phyloP scores from a whole-genome alignment of 495 filamentous ascomycete genomes.

The Neurospora sp. region DNA sequence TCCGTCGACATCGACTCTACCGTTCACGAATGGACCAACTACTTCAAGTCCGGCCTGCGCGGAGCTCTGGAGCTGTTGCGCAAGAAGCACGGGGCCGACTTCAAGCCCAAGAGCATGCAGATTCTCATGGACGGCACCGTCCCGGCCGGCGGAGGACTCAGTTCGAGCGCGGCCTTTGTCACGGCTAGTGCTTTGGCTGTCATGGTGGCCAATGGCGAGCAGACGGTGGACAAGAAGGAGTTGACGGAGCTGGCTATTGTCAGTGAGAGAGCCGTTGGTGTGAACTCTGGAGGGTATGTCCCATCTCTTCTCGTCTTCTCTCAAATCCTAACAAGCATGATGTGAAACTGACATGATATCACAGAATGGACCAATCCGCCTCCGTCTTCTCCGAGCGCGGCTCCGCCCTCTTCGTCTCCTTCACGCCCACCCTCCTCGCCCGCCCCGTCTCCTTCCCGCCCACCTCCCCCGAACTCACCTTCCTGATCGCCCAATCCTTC shows the following conservation, averaged over 20 bases:
- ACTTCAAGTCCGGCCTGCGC: slow-evolving; percentile 85
- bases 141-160: slow-evolving; percentile 82
- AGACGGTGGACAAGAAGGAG: slow-evolving; percentile 74
- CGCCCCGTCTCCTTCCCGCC: slow-evolving; percentile 76
- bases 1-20: slow-evolving; percentile 72
- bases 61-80: slow-evolving; percentile 73
- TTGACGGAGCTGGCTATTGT: slow-evolving; percentile 86
- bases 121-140: slow-evolving; percentile 87
- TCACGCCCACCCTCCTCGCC: slow-evolving; percentile 68
- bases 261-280: slow-evolving; percentile 86
- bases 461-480: slow-evolving; percentile 71
- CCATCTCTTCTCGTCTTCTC: neutral
- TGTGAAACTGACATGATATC: neutral
- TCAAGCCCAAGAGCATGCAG: slow-evolving; percentile 69
- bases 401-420: slow-evolving; percentile 81
- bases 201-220: slow-evolving; percentile 75
- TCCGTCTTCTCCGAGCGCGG: slow-evolving; percentile 84
- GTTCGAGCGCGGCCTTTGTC: slow-evolving; percentile 89
- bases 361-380: slow-evolving; percentile 95
- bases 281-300: slow-evolving; percentile 85
- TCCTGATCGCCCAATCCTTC: slow-evolving; percentile 91
- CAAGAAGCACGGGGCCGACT: slow-evolving; percentile 48
- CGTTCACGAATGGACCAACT: slow-evolving; percentile 91
- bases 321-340: neutral
- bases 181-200: slow-evolving; percentile 83